Evolutionary conservation across 108 stramenopile species (phyloP).

Genomic region (Aureococcus anophagefferens): DNA sequence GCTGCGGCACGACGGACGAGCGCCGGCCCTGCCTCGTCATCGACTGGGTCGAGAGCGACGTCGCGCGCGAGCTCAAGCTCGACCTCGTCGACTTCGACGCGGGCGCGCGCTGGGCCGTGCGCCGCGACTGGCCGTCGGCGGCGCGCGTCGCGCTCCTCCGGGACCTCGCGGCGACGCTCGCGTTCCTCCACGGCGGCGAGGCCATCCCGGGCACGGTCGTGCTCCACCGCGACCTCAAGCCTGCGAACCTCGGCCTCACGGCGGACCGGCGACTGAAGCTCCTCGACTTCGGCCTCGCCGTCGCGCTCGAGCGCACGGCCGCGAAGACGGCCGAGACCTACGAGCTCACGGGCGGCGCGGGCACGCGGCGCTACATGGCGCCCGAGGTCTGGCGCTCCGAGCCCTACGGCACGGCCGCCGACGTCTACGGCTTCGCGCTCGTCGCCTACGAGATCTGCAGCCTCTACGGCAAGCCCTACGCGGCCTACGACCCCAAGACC

Average conservation of each 20-base stretch:
- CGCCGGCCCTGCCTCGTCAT: too few species aligned
- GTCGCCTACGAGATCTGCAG: slow-evolving; percentile 36
- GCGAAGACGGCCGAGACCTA: slow-evolving; percentile 46
- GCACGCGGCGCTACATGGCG: slow-evolving; percentile 42
- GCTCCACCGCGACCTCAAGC: slow-evolving; percentile 78
- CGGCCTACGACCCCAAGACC: too few species aligned
- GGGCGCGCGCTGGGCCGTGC: too few species aligned
- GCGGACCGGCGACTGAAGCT: too few species aligned
- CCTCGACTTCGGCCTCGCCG: too few species aligned
- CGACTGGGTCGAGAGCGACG: too few species aligned
- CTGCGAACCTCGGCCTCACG: slow-evolving; percentile 56
- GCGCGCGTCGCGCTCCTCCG: too few species aligned
- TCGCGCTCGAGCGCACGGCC: neutral
- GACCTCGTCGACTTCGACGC: too few species aligned
- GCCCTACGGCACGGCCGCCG: slow-evolving; percentile 37
- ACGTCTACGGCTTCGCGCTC: slow-evolving; percentile 46
- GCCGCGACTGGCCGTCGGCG: too few species aligned
- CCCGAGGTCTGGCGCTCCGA: slow-evolving; percentile 39
- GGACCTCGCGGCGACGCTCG: slow-evolving; percentile 58
- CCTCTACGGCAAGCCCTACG: slow-evolving; percentile 2
- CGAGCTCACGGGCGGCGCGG: slow-evolving; percentile 38
- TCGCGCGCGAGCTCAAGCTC: too few species aligned
- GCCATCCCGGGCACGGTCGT: slow-evolving; percentile 74
- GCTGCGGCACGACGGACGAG: too few species aligned
- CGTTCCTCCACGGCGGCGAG: slow-evolving; percentile 58